Evolutionary conservation across 345 rosid species (phyloP).

Genomic region (Hevea brasiliensis): DNA sequence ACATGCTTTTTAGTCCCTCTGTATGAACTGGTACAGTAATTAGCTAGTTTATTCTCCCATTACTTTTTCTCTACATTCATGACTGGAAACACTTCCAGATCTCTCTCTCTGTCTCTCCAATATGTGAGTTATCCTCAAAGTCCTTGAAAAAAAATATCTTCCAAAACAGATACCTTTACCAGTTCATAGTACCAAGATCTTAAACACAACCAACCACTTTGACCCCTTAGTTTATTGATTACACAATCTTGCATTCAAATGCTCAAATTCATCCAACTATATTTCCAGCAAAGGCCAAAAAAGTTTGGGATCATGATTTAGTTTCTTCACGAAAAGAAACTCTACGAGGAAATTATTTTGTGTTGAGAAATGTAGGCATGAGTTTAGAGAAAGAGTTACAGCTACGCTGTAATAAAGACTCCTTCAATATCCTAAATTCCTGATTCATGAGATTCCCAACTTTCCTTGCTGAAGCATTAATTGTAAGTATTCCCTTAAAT

Average conservation of each 20-base stretch:
- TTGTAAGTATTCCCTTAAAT: background rate
- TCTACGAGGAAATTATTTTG: background rate
- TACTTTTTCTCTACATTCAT: background rate
- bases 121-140: background rate
- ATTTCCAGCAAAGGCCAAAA: background rate
- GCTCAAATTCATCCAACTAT: background rate
- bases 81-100: background rate
- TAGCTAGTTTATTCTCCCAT: background rate
- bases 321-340: background rate
- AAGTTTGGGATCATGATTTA: background rate
- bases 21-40: background rate
- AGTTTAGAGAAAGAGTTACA: background rate
- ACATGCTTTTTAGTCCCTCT: background rate
- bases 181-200: background rate
- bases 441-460: background rate
- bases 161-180: background rate
- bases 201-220: background rate
- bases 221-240: background rate
- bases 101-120: background rate
- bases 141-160: background rate
- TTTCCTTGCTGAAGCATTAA: background rate
- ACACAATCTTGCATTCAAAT: background rate
- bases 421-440: background rate
- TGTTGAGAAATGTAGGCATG: background rate
- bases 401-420: background rate